phyloP scores from a whole-genome alignment of 2,329 filamentous ascomycete species.

The Pyrenochaeta sp. region DNA sequence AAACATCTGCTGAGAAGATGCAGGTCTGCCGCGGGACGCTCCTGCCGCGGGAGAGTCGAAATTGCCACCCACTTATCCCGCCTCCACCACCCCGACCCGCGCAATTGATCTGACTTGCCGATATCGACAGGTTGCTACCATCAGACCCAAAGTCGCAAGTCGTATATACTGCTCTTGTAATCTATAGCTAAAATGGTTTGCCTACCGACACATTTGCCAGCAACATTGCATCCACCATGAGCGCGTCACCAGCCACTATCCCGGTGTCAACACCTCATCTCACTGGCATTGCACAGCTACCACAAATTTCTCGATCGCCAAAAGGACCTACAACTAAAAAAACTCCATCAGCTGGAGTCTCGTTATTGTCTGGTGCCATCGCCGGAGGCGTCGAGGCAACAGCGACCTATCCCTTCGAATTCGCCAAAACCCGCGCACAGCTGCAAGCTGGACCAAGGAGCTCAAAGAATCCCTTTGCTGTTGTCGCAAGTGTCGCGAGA shows the following conservation, averaged over 20 bases:
- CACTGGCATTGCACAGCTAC: background rate
- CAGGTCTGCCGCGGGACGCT: background rate
- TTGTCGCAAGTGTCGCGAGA: slow-evolving; percentile 26
- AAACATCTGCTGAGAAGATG: background rate
- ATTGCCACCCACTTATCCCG: background rate
- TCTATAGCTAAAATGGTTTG: background rate
- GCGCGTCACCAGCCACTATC: slow-evolving; percentile 1
- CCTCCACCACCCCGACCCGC: background rate
- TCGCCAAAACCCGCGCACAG: slow-evolving; percentile 45
- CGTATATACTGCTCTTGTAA: slow-evolving; percentile 1
- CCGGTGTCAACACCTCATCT: background rate
- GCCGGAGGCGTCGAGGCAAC: slow-evolving; percentile 64
- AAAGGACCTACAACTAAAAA: slow-evolving; percentile 3
- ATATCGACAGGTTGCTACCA: background rate
- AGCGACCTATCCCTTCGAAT: slow-evolving; percentile 54
- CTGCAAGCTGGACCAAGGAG: slow-evolving; percentile 19
- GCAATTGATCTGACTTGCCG: background rate
- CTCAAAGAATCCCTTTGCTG: slow-evolving; percentile 30
- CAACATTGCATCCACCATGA: slow-evolving; percentile 10
- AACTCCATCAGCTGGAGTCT: slow-evolving; percentile 31
- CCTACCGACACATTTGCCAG: background rate
- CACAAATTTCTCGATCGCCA: background rate
- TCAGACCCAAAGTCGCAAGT: background rate
- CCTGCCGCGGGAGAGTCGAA: background rate
- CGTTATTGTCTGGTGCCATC: slow-evolving; percentile 60